These are phyloP conservation scores for Sphaerulina musiva DNA, from an alignment of 2,329 filamentous ascomycete genomes.

Conservation along the genomic window DNA sequence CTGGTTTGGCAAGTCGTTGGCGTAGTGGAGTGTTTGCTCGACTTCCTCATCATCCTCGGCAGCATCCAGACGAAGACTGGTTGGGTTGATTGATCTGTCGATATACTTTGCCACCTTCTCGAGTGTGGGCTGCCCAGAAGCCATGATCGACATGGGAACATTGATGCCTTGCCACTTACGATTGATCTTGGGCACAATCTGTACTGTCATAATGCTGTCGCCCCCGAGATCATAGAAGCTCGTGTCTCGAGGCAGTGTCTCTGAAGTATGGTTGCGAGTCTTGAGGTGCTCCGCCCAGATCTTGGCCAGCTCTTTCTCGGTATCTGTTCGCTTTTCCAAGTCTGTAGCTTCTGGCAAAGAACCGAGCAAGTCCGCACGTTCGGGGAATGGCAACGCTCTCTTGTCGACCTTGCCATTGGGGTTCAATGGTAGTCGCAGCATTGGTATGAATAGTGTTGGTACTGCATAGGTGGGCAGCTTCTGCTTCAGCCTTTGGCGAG, in stretches of 20 bases:
- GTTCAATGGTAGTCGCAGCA: conserved; percentile 68
- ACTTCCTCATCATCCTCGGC: conserved; percentile 45
- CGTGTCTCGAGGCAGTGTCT: conserved; percentile 57
- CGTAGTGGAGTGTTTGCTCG: conserved; percentile 48
- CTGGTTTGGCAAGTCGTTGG: conserved; percentile 48
- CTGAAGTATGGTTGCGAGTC: conserved; percentile 52
- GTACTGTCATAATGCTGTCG: conserved; percentile 73
- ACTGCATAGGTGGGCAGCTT: conserved; percentile 70
- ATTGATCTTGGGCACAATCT: conserved; percentile 66
- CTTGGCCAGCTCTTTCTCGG: conserved; percentile 60
- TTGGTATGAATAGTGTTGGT: conserved; percentile 65
- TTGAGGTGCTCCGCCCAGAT: conserved; percentile 69
- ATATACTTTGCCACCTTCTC: conserved; percentile 50
- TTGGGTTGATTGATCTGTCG: conserved; percentile 46
- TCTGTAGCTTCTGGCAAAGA: conserved; percentile 43
- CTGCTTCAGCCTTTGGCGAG: conserved; percentile 62
- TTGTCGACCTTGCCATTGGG: conserved; percentile 83
- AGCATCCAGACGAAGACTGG: conserved; percentile 42
- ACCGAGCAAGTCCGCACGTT: conserved; percentile 59
- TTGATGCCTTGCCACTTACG: conserved; percentile 57
- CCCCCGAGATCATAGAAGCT: conserved; percentile 76
- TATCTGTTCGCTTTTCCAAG: conserved; percentile 48
- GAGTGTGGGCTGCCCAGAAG: conserved; percentile 56
- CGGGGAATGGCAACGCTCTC: conserved; percentile 72
- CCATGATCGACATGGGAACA: conserved; percentile 64